Base-by-base conservation (phyloP, 257 asterid species). In the Primulina huaijiensis region DNA sequence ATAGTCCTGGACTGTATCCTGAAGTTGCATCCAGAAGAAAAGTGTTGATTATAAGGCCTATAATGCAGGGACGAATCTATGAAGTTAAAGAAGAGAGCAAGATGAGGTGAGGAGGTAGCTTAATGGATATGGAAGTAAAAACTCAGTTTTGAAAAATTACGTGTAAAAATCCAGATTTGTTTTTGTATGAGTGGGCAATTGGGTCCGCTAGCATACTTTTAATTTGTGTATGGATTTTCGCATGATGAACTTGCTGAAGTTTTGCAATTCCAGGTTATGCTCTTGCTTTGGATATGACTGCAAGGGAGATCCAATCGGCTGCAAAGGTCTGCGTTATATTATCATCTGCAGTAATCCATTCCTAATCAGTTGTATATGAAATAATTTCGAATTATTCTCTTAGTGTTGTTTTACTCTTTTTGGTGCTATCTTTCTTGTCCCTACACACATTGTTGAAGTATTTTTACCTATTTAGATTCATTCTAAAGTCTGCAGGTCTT, bases 201-300 rank as follows among this genome's bases (percentile, higher is more conserved):
- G 55, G 21, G 20, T 17, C 57, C 57, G 20, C 30, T 27, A 27
- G 20, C 21, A 17, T 5, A 50, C 57, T 50, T 23, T 50, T 17
- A 6, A 50, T 16, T 50, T 16, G 8, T 50, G 57, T 50, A 46
- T 16, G 57, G 21, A 50, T 50, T 17, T 50, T 50, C 57, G 46
- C 35, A 20, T 38, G 12, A 29, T 30, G 65, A 65, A 35, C 38
- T 65, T 64, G 58, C n/a, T n/a, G 23, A 50, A n/a, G 23, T 52
- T 34, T 8, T 60, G 46, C 25, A 27, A 59, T 73, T 79, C 76
- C 86, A 94, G 97, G 99, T 75, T 91, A 91, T 85, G 99, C 97
- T 64, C 95, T 94, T 87, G 97, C 95, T 64, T 78, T 94, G 93
- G 99, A 91, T 76, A 94, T 94, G 97, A 91, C 99, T 71, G 97